Percentiles rank a stretch among this genome's conserved stretches.
phyloP scores from a whole-genome alignment of 2,329 filamentous ascomycete species.

The Ophiostoma sp. region DNA sequence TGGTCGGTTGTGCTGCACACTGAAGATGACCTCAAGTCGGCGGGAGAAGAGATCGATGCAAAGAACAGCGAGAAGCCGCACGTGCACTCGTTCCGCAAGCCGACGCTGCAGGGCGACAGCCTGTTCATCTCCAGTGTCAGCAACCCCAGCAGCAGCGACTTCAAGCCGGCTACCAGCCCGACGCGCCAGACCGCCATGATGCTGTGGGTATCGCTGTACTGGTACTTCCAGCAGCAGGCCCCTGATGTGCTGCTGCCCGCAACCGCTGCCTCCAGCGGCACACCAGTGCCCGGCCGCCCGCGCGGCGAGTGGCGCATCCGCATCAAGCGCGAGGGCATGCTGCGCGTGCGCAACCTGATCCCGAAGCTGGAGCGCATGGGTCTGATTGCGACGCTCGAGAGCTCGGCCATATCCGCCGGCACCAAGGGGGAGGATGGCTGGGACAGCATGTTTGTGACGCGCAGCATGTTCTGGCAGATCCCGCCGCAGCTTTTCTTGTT shows the following conservation, averaged over 20 bases:
- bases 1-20: conserved; percentile 87
- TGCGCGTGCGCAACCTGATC: conserved; percentile 74
- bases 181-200: conserved; percentile 93
- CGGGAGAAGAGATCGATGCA: conserved; percentile 17
- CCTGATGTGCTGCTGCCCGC: conserved; percentile 59
- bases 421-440: conserved; percentile 54
- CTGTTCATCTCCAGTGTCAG: conserved; percentile 91
- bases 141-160: conserved; percentile 72
- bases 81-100: conserved; percentile 62
- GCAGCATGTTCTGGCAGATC: conserved; percentile 84
- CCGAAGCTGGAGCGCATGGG: conserved; percentile 94
- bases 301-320: conserved; percentile 81
- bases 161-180: conserved; percentile 71
- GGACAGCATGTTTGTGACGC: conserved; percentile 75
- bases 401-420: conserved; percentile 49
- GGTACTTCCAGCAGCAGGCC: conserved; percentile 90
- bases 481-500: conserved; percentile 84
- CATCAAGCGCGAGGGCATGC: conserved; percentile 80
- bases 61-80: conserved; percentile 26
- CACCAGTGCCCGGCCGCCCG: conserved; percentile 65
- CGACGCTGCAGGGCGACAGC: conserved; percentile 72
- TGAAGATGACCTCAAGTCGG: conserved; percentile 38
- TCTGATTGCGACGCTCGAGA: conserved; percentile 66
- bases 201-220: conserved; percentile 89
- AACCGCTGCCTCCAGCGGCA: conserved; percentile 53